Evolutionary conservation across 2,329 filamentous ascomycete genomes (phyloP), one percentile per base, ranked within the genome.

Genomic region (Botrytis squamosa): DNA sequence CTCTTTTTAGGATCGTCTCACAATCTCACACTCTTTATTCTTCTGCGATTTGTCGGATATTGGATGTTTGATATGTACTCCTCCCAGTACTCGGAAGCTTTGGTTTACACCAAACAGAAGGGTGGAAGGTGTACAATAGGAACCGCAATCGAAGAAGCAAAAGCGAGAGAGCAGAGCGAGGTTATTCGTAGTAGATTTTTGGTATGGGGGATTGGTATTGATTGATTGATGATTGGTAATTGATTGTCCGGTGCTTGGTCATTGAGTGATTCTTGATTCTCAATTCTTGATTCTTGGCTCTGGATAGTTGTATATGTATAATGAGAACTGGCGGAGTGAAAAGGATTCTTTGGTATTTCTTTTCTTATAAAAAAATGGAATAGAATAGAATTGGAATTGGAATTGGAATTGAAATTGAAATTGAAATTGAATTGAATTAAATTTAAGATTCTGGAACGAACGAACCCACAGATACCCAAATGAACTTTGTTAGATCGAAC

Each of bases 381-480:
- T 9, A 29, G 52, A 40, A 63, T 40, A 25, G 60, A 40, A 40
- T 40, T n/a, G 25, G 16, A 38, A 16, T 38, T 14, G 36, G 60
- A 40, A 40, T 40, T n/a, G 25, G 9, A 38, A 16, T 38, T 14
- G 36, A 62, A 40, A 14, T 38, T 60, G 59, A n/a, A 62, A 62
- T 22, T 60, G 33, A 38, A 36, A 25, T 38, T 14, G 33, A 62
- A 62, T 38, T 38, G 16, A 62, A 62, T 40, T 25, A 42, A 62
- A n/a, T 62, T 62, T 38, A 40, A 40, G 38, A 38, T 42, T 63
- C 60, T 63, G 36, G 60, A 63, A 63, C 60, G 25, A 63, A n/a
- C 36, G n/a, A 38, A 63, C 60, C 38, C 33, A 42, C 36, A 14
- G 59, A 40, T 40, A 40, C 60, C 36, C 33, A 36, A 62, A n/a